Conservation (phyloP, 306 rosid species). For the Sechiopsis laciniata region DNA sequence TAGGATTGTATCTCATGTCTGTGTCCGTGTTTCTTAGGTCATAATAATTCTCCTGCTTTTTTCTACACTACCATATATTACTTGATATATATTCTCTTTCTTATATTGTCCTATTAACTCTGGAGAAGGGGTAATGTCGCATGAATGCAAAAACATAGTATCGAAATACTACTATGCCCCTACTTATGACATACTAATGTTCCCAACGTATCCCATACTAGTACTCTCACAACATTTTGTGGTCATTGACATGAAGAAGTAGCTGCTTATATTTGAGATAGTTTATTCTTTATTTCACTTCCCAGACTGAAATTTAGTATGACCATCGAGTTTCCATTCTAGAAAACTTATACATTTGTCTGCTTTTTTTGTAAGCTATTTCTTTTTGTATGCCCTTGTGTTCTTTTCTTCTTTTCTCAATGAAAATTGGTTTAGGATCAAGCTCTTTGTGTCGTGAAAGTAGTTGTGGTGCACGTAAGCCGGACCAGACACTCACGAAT, state of each 20-base stretch:
- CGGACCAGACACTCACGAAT: too few relatives aligned
- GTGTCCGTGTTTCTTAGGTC: not conserved
- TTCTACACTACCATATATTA: too few relatives aligned
- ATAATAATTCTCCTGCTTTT: too few relatives aligned
- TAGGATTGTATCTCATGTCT: too few relatives aligned
- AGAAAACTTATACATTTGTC: not conserved
- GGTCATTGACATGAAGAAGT: not conserved
- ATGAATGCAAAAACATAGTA: not conserved
- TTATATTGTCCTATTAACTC: too few relatives aligned
- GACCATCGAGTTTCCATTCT: not conserved
- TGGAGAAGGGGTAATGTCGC: not conserved
- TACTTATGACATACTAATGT: not conserved
- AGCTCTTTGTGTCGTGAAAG: too few relatives aligned
- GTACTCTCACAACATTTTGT: not conserved
- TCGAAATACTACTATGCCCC: not conserved
- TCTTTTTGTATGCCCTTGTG: too few relatives aligned
- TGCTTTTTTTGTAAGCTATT: too few relatives aligned
- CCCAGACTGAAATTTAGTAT: not conserved
- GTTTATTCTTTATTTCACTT: not conserved
- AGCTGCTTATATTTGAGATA: not conserved
- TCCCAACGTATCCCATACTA: not conserved
- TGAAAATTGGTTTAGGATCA: too few relatives aligned
- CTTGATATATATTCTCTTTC: too few relatives aligned
- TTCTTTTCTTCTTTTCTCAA: too few relatives aligned
- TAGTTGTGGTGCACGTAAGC: too few relatives aligned